Evolutionary conservation across 352 stramenopile genomes (phyloP), one percentile per base, ranked within the genome.

Genomic region (Pythium aquatile): DNA sequence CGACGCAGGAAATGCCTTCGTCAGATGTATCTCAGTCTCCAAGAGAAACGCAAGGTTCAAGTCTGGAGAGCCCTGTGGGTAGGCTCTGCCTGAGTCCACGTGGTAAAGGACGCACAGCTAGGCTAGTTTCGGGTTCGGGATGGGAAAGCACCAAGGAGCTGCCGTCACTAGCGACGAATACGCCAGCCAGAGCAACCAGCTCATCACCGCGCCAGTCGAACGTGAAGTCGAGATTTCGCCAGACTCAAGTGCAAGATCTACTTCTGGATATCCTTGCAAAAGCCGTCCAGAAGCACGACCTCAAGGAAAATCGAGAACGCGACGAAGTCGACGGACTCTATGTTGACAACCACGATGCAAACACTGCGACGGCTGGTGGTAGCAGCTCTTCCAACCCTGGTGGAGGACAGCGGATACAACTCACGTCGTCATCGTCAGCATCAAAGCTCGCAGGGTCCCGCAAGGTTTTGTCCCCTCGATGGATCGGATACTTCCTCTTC

Each of bases 401-500:
- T 24, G 56, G 55, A 1, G 48, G 30, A 29, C 67, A 79, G 39
- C 73, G 79, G 16, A 74, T 87, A 48, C 83, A 90, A 52, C 64
- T 89, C 3, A 65, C 76, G n/a, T 10, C 17, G n/a, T 51, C 44
- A 30, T 75, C 62, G 5, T 61, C 69, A 6, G 63, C 68, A 5
- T 64, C 52, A 57, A 83, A 79, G 20, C 52, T 92, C 26, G 76
- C 62, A n/a, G 81, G 81, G 0, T 89, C 85, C 37, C 78, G 83
- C 0, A 89, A 85, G 61, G 72, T 79, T 39, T 65, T 92, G 20
- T 79, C 75, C 1, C 78, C 82, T 33, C 73, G 68, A 17, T 92
- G 83, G 83, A 78, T 92, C 47, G 73, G 78, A 28, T 83, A 80
- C 58, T 92, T 90, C 60, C 42, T 92, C 3, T 83, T 89, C 29